A percentile compares a stretch with the other conserved stretches of the same genome.
Conservation (phyloP, 176 grass and related monocot species). For the Carex myosuroides region DNA sequence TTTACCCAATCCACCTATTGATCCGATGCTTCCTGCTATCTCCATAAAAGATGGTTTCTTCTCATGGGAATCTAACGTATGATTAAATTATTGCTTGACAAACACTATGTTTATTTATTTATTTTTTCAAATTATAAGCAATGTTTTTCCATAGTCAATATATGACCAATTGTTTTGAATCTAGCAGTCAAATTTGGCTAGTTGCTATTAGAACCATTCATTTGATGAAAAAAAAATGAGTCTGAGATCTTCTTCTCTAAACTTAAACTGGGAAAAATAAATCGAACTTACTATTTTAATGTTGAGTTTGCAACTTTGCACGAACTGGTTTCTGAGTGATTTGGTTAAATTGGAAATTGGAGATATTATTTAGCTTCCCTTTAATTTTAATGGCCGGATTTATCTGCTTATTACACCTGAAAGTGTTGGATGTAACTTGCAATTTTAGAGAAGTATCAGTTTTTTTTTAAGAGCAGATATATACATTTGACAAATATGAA, state of each 20-base stretch:
- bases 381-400: not conserved
- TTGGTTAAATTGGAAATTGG: not conserved
- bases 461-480: not conserved
- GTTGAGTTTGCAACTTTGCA: not conserved
- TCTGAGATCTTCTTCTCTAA: not conserved
- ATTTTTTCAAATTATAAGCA: not conserved
- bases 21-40: slow-evolving; percentile 63
- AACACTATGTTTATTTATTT: not conserved
- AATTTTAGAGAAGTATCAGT: not conserved
- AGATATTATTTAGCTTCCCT: not conserved
- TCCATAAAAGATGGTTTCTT: slow-evolving; percentile 93
- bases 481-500: not conserved
- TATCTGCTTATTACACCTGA: not conserved
- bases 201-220: not conserved
- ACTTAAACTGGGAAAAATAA: not conserved
- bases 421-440: not conserved
- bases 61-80: slow-evolving; percentile 85
- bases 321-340: not conserved
- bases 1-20: slow-evolving; percentile 76
- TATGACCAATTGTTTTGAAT: not conserved
- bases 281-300: not conserved
- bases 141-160: not conserved
- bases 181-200: not conserved
- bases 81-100: slow-evolving; percentile 7
- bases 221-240: not conserved